Base-by-base conservation (phyloP, 768 basidiomycete genomes). In the Suillus variegatus region DNA sequence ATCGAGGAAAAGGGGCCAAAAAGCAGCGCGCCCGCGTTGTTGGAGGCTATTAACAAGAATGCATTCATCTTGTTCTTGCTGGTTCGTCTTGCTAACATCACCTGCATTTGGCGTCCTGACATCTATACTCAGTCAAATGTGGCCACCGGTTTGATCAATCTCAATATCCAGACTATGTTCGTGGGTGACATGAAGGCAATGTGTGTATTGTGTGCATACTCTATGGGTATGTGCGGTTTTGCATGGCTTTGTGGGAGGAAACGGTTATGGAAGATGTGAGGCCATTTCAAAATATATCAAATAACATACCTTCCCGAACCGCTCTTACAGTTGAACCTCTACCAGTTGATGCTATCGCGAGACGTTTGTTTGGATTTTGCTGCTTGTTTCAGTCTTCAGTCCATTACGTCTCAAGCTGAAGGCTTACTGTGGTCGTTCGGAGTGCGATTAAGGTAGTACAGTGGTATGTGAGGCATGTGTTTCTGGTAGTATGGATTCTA, bases 31-130 rank as follows among this genome's bases (percentile, higher is more conserved):
- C 86, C 85, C 1, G 70, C 76, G 32, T 77, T 99, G 36, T 79
- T 98, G 16, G 88, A 91, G 35, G 93, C 93, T 1, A 81, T 97
- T 60, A 98, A 99, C 73, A 82, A 80, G 65, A 95, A 98, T 68
- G 86, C 91, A 0, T 77, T 99, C 13, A 77, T 81, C 7, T 71
- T 96, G 25, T 99, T 99, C 76, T 84, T 99, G 1, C 66, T 92
- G 28, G 96, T 95, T 68, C 67, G 92, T 84, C 13, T 56, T 54
- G 14, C 13, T 12, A n/a, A 6, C 6, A 28, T 18, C 13, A 2
- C 22, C 3, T 43, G 7, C 10, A n/a, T 14, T 18, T 62, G 35
- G 14, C 41, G 58, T 67, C 41, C 35, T 68, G 35, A 60, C 58
- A 40, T 6, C 32, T 12, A 12, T 44, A 35, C 65, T 20, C 67